phyloP scores from a whole-genome alignment of 495 filamentous ascomycete genomes.

The Penicillium lividum region DNA sequence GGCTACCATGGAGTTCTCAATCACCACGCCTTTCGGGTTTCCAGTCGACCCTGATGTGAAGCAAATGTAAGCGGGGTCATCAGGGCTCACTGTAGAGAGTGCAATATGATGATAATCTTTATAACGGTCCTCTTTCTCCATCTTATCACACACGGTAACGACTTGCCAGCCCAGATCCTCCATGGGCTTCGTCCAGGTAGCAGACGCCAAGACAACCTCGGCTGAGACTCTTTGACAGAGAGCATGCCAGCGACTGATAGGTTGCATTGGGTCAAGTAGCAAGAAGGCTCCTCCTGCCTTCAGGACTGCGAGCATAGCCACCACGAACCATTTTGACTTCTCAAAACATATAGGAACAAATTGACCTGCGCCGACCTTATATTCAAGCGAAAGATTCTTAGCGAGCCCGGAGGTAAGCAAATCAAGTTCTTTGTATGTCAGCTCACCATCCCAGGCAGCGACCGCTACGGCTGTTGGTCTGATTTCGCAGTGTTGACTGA shows the following conservation, averaged over 20 bases:
- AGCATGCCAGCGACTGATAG: conserved; percentile 26
- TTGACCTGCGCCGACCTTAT: not conserved
- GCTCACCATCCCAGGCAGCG: not conserved
- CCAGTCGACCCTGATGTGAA: conserved; percentile 45
- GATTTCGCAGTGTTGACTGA: not conserved
- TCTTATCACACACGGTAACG: no score
- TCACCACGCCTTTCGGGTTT: conserved; percentile 43
- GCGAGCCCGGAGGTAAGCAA: not conserved
- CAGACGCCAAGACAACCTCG: not conserved
- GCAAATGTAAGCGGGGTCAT: conserved; percentile 20
- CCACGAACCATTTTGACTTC: conserved; percentile 43
- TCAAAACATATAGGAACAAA: conserved; percentile 25
- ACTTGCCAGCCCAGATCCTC: not conserved
- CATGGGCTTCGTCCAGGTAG: no score
- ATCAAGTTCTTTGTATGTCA: not conserved
- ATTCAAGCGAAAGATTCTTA: not conserved
- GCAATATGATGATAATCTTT: not conserved
- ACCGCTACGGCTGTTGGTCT: not conserved
- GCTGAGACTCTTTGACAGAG: conserved; percentile 20
- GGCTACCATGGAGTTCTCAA: conserved; percentile 31
- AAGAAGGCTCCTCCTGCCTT: conserved; percentile 53
- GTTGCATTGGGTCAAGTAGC: conserved; percentile 49
- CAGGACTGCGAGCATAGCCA: conserved; percentile 43
- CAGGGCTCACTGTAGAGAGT: not conserved
- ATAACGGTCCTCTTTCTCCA: not conserved